Evolutionary conservation across 768 basidiomycete genomes (phyloP).

Genomic region (Phylloporus sp.): DNA sequence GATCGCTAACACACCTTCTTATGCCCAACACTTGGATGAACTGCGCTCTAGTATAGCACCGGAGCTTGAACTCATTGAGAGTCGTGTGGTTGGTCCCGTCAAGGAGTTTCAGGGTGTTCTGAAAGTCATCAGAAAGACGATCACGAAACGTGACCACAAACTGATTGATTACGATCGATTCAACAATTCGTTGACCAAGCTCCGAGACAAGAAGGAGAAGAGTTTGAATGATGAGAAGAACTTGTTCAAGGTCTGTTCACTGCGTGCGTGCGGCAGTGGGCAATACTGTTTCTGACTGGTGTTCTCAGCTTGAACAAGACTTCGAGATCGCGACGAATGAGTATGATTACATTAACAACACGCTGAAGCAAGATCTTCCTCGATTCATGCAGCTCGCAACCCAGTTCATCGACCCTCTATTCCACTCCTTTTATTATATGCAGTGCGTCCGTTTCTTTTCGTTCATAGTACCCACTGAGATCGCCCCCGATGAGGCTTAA

Average conservation of each 20-base stretch:
- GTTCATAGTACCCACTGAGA: not conserved
- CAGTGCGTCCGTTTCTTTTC: slow-evolving; percentile 57
- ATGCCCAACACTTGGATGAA: slow-evolving; percentile 75
- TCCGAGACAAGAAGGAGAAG: slow-evolving; percentile 98
- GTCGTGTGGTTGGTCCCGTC: slow-evolving; percentile 74
- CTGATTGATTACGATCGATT: slow-evolving; percentile 91
- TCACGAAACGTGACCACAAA: slow-evolving; percentile 98
- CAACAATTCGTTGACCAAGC: slow-evolving; percentile 92
- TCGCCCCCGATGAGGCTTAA: slow-evolving; percentile 56
- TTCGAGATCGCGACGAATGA: slow-evolving; percentile 89
- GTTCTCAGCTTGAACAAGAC: slow-evolving; percentile 82
- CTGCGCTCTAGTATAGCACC: slow-evolving; percentile 73
- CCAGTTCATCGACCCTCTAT: slow-evolving; percentile 93
- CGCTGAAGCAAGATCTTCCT: slow-evolving; percentile 88
- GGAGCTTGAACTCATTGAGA: slow-evolving; percentile 92
- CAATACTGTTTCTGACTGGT: not conserved
- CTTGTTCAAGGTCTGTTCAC: slow-evolving; percentile 72
- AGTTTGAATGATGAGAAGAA: slow-evolving; percentile 94
- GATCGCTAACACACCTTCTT: slow-evolving; percentile 68
- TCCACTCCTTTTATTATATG: slow-evolving; percentile 99
- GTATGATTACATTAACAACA: slow-evolving; percentile 88
- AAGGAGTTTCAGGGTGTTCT: slow-evolving; percentile 86
- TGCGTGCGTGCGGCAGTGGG: not conserved
- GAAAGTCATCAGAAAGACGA: slow-evolving; percentile 88
- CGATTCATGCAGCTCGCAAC: slow-evolving; percentile 86